Conservation (phyloP, 768 basidiomycete genomes). For the Mycena chlorophos region DNA sequence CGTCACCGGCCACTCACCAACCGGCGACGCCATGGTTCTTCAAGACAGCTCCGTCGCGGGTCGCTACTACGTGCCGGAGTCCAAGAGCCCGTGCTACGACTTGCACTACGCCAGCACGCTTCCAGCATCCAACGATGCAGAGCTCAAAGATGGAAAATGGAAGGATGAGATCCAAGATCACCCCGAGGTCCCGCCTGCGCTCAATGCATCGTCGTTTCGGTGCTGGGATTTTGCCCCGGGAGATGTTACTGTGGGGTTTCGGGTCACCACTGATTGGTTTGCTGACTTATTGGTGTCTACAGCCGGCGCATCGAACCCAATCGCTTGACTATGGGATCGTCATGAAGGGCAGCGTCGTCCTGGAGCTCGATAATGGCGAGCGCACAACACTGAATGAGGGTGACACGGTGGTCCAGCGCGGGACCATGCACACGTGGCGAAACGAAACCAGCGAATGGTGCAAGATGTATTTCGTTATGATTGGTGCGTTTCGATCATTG, state of each 20-base stretch:
- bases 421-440: conserved; percentile 26
- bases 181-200: conserved; percentile 9
- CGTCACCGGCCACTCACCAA: conserved; percentile 23
- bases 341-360: conserved; percentile 17
- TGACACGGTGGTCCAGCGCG: conserved; percentile 26
- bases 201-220: conserved; percentile 17
- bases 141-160: conserved; percentile 7
- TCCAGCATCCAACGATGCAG: conserved; percentile 6
- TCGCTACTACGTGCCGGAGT: background rate
- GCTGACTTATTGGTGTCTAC: background rate
- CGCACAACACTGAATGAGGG: conserved; percentile 21
- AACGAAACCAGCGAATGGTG: conserved; percentile 28
- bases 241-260: conserved; percentile 1
- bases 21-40: conserved; percentile 22
- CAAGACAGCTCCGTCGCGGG: conserved; percentile 10
- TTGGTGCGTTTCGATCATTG: conserved; percentile 22
- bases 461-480: conserved; percentile 22
- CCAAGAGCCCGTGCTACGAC: conserved; percentile 4
- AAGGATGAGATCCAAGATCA: conserved; percentile 13
- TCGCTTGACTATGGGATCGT: conserved; percentile 26
- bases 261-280: background rate
- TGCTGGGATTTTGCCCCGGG: conserved; percentile 22
- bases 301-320: conserved; percentile 23
- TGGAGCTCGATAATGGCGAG: conserved; percentile 23
- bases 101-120: background rate